phyloP scores from a whole-genome alignment of 2,329 filamentous ascomycete genomes.

The Erysiphe pulchra region DNA sequence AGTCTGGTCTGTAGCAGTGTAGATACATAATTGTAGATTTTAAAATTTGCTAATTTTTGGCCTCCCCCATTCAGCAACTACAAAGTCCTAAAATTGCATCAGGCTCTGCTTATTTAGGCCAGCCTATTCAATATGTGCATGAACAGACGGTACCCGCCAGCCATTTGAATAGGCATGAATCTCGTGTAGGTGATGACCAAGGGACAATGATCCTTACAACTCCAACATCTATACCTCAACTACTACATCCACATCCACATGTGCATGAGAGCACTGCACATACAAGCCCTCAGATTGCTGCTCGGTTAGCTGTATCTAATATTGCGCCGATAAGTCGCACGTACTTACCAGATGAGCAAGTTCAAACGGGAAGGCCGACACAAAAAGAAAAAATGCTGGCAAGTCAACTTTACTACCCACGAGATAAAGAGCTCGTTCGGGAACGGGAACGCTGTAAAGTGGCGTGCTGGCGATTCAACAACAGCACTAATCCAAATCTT shows the following conservation, averaged over 20 bases:
- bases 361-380: slow-evolving; percentile 51
- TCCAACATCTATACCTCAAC: slow-evolving; percentile 23
- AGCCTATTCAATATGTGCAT: slow-evolving; percentile 25
- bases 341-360: slow-evolving; percentile 60
- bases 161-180: slow-evolving; percentile 28
- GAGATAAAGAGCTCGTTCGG: slow-evolving; percentile 48
- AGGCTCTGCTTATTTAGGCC: slow-evolving; percentile 14
- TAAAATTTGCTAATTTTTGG: slow-evolving; percentile 27
- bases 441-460: slow-evolving; percentile 68
- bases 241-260: slow-evolving; percentile 14
- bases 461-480: slow-evolving; percentile 70
- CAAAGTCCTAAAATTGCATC: slow-evolving; percentile 34
- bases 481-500: slow-evolving; percentile 47
- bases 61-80: slow-evolving; percentile 24
- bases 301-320: slow-evolving; percentile 13
- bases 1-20: background rate
- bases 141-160: slow-evolving; percentile 26
- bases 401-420: slow-evolving; percentile 56
- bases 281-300: slow-evolving; percentile 11
- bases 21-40: slow-evolving; percentile 21
- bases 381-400: slow-evolving; percentile 82
- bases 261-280: slow-evolving; percentile 10
- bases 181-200: slow-evolving; percentile 19
- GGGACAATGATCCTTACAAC: slow-evolving; percentile 18
- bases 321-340: slow-evolving; percentile 8